Conservation (phyloP, 1,284 basidiomycete species). For the Rhodotorula sp. region DNA sequence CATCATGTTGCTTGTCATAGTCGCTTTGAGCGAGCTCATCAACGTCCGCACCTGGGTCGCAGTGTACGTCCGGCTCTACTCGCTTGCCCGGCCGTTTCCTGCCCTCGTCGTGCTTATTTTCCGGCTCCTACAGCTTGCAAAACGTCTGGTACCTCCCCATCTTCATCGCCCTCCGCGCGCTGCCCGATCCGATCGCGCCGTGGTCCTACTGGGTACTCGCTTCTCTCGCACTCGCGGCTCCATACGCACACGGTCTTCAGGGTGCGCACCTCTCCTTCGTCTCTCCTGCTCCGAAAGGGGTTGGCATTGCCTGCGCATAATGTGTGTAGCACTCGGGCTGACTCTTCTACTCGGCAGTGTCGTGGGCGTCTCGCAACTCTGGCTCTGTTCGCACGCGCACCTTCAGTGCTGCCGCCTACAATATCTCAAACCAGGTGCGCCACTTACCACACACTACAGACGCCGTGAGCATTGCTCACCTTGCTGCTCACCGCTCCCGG, state of each 20-base stretch:
- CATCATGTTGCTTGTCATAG: slow-evolving; percentile 46
- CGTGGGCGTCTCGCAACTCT: slow-evolving; percentile 26
- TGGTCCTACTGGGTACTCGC: slow-evolving; percentile 35
- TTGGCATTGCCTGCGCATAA: too few relatives aligned
- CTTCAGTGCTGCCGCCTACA: slow-evolving; percentile 31
- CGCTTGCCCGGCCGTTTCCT: slow-evolving; percentile 6
- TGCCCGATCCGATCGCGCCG: slow-evolving; percentile 14
- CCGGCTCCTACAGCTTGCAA: background rate
- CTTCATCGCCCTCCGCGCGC: slow-evolving; percentile 17
- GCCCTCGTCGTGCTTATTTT: too few relatives aligned
- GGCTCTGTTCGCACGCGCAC: slow-evolving; percentile 38
- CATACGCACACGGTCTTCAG: background rate
- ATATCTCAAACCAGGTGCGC: slow-evolving; percentile 1
- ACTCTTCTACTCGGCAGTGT: slow-evolving; percentile 4
- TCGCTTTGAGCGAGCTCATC: slow-evolving; percentile 42
- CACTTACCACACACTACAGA: too few relatives aligned
- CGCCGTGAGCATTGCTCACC: too few relatives aligned
- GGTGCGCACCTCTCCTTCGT: too few relatives aligned
- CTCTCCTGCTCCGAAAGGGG: too few relatives aligned
- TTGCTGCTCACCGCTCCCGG: background rate
- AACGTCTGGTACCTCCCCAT: slow-evolving; percentile 30
- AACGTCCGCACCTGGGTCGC: slow-evolving; percentile 39
- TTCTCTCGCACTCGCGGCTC: background rate
- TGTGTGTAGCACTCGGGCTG: too few relatives aligned
- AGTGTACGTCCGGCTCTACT: slow-evolving; percentile 1